These are phyloP conservation scores for Wilcoxina mikolae DNA, from an alignment of 495 filamentous ascomycete species.

Conservation along the genomic window DNA sequence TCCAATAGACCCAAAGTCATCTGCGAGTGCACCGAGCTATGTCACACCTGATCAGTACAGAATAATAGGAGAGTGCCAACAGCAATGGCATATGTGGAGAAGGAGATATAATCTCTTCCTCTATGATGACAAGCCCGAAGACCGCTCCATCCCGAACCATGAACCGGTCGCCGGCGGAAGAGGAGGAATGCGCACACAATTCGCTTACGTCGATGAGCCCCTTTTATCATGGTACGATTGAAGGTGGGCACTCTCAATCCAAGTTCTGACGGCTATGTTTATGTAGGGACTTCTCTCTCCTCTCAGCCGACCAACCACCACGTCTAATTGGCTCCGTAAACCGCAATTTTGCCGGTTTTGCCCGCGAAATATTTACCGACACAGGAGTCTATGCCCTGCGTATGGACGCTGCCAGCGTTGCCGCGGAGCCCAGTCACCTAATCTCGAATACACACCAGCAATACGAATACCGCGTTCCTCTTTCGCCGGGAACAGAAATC, in stretches of 20 bases:
- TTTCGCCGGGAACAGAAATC: background rate
- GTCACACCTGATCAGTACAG: slow-evolving; percentile 26
- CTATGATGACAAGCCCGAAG: slow-evolving; percentile 29
- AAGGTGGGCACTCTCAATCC: no score
- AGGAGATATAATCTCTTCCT: slow-evolving; percentile 57
- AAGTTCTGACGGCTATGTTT: no score
- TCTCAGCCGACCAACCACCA: slow-evolving; percentile 29
- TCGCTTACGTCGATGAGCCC: slow-evolving; percentile 47
- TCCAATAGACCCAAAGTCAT: background rate
- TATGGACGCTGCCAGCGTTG: slow-evolving; percentile 48
- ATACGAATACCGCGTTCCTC: background rate
- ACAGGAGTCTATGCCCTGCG: slow-evolving; percentile 54
- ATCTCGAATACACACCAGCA: slow-evolving; percentile 29
- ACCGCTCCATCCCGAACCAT: slow-evolving; percentile 23
- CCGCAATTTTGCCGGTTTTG: slow-evolving; percentile 53
- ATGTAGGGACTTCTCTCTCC: slow-evolving; percentile 38
- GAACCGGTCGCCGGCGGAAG: slow-evolving; percentile 18
- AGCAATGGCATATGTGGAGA: slow-evolving; percentile 51
- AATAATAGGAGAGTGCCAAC: slow-evolving; percentile 52
- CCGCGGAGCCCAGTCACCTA: slow-evolving; percentile 31
- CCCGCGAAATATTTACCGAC: slow-evolving; percentile 57
- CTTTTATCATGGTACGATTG: slow-evolving; percentile 40
- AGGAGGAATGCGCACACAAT: slow-evolving; percentile 42
- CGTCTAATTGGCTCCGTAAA: slow-evolving; percentile 47
- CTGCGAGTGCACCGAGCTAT: background rate